phyloP scores from a whole-genome alignment of 495 filamentous ascomycete genomes.

The Aspergillus affinis region DNA sequence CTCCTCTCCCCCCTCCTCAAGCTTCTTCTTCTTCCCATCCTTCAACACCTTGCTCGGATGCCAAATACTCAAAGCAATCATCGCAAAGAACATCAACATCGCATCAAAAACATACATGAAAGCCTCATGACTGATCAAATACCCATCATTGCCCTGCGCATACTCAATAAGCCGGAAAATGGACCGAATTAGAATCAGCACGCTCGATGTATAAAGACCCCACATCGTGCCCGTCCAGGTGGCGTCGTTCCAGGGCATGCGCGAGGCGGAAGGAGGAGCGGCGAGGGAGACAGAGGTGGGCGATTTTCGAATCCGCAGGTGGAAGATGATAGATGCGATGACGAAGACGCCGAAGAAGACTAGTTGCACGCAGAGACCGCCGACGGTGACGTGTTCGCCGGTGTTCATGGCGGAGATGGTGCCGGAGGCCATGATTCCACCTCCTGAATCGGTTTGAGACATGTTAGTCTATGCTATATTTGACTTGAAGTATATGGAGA shows the following conservation, averaged over 20 bases:
- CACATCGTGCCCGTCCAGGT: conserved; percentile 22
- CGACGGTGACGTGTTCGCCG: conserved; percentile 45
- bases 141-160: conserved; percentile 51
- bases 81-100: conserved; percentile 53
- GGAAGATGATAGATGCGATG: conserved; percentile 31
- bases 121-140: conserved; percentile 52
- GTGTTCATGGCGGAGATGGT: conserved; percentile 13
- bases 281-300: conserved; percentile 22
- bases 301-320: conserved; percentile 28
- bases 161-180: conserved; percentile 67
- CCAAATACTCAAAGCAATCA: conserved; percentile 45
- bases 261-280: background rate
- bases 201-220: conserved; percentile 53
- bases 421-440: conserved; percentile 21
- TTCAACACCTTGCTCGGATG: conserved; percentile 16
- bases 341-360: conserved; percentile 45
- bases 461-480: background rate
- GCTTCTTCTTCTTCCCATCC: background rate
- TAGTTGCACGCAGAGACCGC: conserved; percentile 42
- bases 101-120: conserved; percentile 64
- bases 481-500: background rate
- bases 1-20: background rate
- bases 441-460: conserved; percentile 15
- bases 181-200: conserved; percentile 59
- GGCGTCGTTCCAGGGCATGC: conserved; percentile 45